phyloP scores from a whole-genome alignment of 2,329 filamentous ascomycete genomes.

The Reticulascus tulasneorum region DNA sequence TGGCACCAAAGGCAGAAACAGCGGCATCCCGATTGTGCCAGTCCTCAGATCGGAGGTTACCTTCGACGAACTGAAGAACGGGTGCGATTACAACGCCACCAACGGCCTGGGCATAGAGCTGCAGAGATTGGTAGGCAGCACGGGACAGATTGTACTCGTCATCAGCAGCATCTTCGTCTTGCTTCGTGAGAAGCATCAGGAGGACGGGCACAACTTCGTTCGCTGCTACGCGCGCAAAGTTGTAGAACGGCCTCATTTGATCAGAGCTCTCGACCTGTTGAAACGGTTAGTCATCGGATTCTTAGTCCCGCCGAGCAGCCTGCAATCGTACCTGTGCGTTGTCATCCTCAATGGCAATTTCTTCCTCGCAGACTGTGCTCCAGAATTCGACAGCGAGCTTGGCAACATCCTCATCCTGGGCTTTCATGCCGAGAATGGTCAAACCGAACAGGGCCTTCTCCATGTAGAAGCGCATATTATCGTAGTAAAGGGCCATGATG shows the following conservation, averaged over 20 bases:
- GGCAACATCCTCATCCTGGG: constrained; percentile 91
- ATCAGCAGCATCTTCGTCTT: constrained; percentile 94
- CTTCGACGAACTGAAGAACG: constrained; percentile 87
- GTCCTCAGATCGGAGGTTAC: constrained; percentile 82
- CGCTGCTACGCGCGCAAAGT: constrained; percentile 90
- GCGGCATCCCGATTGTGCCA: constrained; percentile 95
- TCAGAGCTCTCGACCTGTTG: constrained; percentile 65
- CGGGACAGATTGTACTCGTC: constrained; percentile 97
- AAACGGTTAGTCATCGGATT: constrained; percentile 13
- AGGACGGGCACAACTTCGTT: constrained; percentile 93
- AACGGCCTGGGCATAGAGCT: constrained; percentile 92
- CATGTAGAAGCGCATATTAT: constrained; percentile 99
- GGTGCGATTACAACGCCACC: constrained; percentile 78
- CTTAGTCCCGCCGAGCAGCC: constrained; percentile 4
- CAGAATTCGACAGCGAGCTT: constrained; percentile 99
- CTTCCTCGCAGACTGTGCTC: constrained; percentile 99
- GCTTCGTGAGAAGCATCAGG: constrained; percentile 83
- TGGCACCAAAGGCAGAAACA: constrained; percentile 94
- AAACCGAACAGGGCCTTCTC: constrained; percentile 98
- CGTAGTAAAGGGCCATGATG: constrained; percentile 98
- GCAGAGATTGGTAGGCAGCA: constrained; percentile 92
- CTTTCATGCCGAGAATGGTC: constrained; percentile 98
- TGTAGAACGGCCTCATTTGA: constrained; percentile 88
- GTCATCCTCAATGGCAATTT: constrained; percentile 96
- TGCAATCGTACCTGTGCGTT: constrained; percentile 64